Base-by-base conservation (phyloP, 2,329 filamentous ascomycete species). In the Chaetomium strumarium region DNA sequence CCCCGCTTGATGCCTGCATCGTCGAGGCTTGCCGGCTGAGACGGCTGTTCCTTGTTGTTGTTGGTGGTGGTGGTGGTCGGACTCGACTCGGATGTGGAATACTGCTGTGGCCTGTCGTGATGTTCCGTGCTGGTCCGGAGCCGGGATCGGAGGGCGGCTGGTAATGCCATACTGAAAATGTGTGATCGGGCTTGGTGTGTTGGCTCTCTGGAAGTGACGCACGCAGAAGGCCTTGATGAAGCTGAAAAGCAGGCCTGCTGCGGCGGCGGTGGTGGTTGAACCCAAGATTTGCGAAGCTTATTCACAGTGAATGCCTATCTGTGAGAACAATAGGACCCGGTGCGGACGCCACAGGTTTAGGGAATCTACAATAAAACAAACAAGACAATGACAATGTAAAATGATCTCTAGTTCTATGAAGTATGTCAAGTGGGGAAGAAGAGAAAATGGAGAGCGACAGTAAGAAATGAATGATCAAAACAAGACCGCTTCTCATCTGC, bases 1-100 rank as follows among this genome's bases (percentile, higher is more conserved):
- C 72, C 74, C 56, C 69, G 68, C 43, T 60, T 62, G 43, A 64
- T 43, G 31, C 55, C 31, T 29, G 46, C 53, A 33, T 51, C 17
- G 34, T 13, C 47, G 24, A 55, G 16, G 17, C 46, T 33, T 16
- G 34, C 16, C 24, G 14, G 16, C 10, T 39, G 17, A 29, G 13
- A n/a, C 20, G 43, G n/a, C 14, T 56, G 48, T 9, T 55, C 45
- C 4, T 49, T 29, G n/a, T n/a, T n/a, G n/a, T n/a, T n/a, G n/a
- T n/a, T n/a, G n/a, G n/a, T n/a, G n/a, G n/a, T n/a, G n/a, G n/a
- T n/a, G 11, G 54, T 37, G 14, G 29, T 14, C 9, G 51, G 50
- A 17, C 42, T 55, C 36, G 55, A 43, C 14, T 52, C 43, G 11
- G 51, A 39, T 8, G 47, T 44, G 6, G 53, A 36, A 10, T 37